phyloP scores from a whole-genome alignment of 2,329 filamentous ascomycete species.

The Chaetomium globosum region DNA sequence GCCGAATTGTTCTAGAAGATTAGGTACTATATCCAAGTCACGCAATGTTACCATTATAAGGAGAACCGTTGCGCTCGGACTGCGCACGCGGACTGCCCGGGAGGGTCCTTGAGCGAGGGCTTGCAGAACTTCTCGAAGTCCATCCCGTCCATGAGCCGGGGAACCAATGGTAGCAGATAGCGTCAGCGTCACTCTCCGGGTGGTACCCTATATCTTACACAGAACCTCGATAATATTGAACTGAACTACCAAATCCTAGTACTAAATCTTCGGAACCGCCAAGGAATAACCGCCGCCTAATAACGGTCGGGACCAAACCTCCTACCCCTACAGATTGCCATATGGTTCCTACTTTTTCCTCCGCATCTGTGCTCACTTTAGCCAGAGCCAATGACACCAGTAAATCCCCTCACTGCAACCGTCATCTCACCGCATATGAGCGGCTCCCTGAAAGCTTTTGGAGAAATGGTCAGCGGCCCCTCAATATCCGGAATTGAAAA shows the following conservation, averaged over 20 bases:
- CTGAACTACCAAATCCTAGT: background rate
- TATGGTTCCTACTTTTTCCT: slow-evolving; percentile 9
- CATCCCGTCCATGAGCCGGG: background rate
- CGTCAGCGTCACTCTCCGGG: background rate
- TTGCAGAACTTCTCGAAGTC: background rate
- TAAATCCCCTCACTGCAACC: background rate
- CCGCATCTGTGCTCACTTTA: slow-evolving; percentile 18
- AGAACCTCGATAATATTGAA: background rate
- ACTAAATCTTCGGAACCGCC: slow-evolving; percentile 30
- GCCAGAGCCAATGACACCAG: slow-evolving; percentile 22
- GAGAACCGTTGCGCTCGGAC: background rate
- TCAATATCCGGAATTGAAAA: slow-evolving; percentile 30
- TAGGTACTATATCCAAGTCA: background rate
- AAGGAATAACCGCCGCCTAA: slow-evolving; percentile 32
- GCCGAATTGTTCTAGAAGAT: background rate
- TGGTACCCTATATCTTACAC: background rate
- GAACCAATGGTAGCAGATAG: background rate
- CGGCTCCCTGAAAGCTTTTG: background rate
- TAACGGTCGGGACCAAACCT: slow-evolving; percentile 1
- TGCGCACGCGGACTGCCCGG: background rate
- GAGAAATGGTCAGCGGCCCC: slow-evolving; percentile 19
- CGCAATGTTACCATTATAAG: background rate
- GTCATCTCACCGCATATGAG: background rate
- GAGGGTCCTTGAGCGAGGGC: background rate
- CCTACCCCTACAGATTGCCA: background rate